These are phyloP conservation scores for Aspergillus nanangensis DNA, from an alignment of 495 filamentous ascomycete genomes.

Conservation along the genomic window DNA sequence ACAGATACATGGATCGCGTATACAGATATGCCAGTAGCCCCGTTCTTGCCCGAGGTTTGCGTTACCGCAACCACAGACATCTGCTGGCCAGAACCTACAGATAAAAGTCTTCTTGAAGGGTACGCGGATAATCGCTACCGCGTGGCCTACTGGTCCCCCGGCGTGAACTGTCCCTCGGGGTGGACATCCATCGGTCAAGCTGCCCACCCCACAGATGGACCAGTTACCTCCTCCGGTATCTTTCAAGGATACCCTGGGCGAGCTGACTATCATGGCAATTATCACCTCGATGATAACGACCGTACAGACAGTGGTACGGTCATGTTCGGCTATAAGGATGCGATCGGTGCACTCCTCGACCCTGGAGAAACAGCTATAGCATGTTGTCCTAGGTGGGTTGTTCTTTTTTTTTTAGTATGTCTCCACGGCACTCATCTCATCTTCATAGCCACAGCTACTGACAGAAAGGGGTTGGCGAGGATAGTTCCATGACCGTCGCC, in stretches of 20 bases:
- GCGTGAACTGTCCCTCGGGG: background rate
- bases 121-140: background rate
- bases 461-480: background rate
- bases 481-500: slow-evolving; percentile 5
- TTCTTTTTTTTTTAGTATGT: background rate
- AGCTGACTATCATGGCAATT: background rate
- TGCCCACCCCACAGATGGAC: background rate
- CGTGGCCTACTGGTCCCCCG: slow-evolving; percentile 2
- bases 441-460: background rate
- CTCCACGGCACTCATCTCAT: background rate
- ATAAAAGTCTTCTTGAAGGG: background rate
- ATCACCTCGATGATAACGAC: background rate
- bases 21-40: background rate
- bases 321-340: slow-evolving; percentile 1
- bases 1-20: background rate
- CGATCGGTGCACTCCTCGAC: slow-evolving; percentile 2
- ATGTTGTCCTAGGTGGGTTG: slow-evolving; percentile 4
- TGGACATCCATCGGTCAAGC: background rate
- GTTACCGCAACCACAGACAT: background rate
- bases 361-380: slow-evolving; percentile 5
- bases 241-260: background rate
- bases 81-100: slow-evolving; percentile 3
- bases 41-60: background rate
- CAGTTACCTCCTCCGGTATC: background rate
- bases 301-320: background rate